Evolutionary conservation across 2,329 filamentous ascomycete species (phyloP).

Genomic region (Alternaria sp.): DNA sequence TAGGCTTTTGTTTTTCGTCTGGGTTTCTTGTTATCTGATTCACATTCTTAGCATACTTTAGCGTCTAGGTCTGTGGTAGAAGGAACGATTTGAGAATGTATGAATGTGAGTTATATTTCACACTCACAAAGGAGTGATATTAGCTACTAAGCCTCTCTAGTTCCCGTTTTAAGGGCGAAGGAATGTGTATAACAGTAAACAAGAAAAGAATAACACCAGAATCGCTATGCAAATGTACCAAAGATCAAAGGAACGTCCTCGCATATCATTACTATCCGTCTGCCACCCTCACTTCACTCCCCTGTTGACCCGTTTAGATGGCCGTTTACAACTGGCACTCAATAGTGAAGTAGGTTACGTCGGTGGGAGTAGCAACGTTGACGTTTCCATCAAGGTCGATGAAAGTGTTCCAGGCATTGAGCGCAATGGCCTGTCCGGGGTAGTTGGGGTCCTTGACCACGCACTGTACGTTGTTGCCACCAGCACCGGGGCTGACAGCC

Average conservation of each 20-base stretch:
- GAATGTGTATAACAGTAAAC: neutral
- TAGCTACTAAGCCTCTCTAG: constrained; percentile 7
- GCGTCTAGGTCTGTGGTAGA: neutral
- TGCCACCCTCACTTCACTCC: neutral
- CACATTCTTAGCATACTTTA: neutral
- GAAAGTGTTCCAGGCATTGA: constrained; percentile 25
- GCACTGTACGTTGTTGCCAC: constrained; percentile 8
- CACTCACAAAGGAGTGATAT: constrained; percentile 7
- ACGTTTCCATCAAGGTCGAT: constrained; percentile 21
- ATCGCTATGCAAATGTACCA: constrained; percentile 5
- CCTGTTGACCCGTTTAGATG: neutral
- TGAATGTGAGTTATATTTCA: neutral
- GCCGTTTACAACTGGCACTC: constrained; percentile 13
- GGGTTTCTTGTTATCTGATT: neutral
- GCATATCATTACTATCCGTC: neutral
- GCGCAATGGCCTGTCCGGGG: neutral
- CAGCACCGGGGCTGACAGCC: constrained; percentile 12
- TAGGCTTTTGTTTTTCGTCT: neutral
- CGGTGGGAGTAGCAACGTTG: neutral
- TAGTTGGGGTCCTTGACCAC: constrained; percentile 4
- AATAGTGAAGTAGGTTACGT: constrained; percentile 11
- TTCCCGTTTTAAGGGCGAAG: constrained; percentile 1
- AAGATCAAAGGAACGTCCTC: neutral
- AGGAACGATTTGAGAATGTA: neutral
- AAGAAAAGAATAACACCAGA: neutral